A percentile compares a stretch with the other conserved stretches of the same genome.
phyloP scores from a whole-genome alignment of 345 rosid genomes.

The Arabis alpina region DNA sequence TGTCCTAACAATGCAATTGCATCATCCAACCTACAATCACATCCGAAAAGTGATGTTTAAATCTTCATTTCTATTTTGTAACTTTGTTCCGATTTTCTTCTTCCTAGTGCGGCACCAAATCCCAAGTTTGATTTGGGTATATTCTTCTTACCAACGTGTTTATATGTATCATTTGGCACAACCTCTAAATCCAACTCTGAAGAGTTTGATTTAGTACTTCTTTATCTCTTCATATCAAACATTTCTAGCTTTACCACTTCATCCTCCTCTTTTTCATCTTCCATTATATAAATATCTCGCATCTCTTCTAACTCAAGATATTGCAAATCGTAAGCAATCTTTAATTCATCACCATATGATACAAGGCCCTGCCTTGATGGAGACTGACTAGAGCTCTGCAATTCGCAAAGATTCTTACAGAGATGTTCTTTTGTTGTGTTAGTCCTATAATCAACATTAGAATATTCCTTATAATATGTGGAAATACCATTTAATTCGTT shows the following conservation, averaged over 20 bases:
- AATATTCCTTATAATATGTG: neutral
- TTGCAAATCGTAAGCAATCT: conserved; percentile 79
- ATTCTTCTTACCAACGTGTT: conserved; percentile 49
- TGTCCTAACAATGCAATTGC: conserved; percentile 73
- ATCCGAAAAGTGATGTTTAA: conserved; percentile 15
- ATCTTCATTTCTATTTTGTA: conserved; percentile 54
- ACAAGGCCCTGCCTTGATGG: conserved; percentile 80
- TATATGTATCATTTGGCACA: conserved; percentile 38
- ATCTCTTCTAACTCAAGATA: conserved; percentile 76
- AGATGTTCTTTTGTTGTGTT: conserved; percentile 76
- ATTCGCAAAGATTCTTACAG: conserved; percentile 78
- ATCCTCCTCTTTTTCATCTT: conserved; percentile 47
- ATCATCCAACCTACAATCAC: conserved; percentile 72
- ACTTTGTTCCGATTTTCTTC: conserved; percentile 56
- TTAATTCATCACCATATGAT: conserved; percentile 81
- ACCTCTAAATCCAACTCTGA: conserved; percentile 41
- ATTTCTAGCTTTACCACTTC: conserved; percentile 54
- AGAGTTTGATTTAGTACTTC: conserved; percentile 43
- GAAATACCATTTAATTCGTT: conserved; percentile 4
- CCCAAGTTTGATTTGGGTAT: conserved; percentile 50
- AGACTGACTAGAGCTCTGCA: conserved; percentile 88
- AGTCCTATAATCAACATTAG: conserved; percentile 35
- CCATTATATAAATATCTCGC: conserved; percentile 58
- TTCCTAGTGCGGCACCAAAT: conserved; percentile 44
- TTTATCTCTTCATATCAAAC: conserved; percentile 48